Conservation (phyloP, 2,329 filamentous ascomycete genomes). For the Hypoxylon sp. region DNA sequence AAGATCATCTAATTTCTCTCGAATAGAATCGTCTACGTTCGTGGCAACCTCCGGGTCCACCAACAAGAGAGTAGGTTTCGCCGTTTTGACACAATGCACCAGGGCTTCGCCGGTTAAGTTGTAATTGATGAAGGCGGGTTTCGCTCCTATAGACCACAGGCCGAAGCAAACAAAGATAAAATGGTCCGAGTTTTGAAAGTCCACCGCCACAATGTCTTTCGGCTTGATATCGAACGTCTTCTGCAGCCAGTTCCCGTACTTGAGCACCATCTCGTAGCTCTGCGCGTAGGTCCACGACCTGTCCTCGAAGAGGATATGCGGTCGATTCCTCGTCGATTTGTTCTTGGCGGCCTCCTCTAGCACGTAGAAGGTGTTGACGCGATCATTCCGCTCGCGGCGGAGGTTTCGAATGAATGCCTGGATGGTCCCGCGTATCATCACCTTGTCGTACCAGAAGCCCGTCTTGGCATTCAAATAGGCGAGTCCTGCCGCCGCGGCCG, state of each 20-base stretch:
- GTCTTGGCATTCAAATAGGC: conserved; percentile 83
- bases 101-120: conserved; percentile 79
- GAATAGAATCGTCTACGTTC: conserved; percentile 69
- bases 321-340: conserved; percentile 62
- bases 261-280: conserved; percentile 75
- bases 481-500: conserved; percentile 73
- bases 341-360: conserved; percentile 74
- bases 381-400: conserved; percentile 66
- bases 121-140: conserved; percentile 89
- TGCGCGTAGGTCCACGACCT: conserved; percentile 79
- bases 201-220: conserved; percentile 81
- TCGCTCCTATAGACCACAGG: conserved; percentile 84
- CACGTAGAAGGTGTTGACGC: conserved; percentile 78
- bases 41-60: conserved; percentile 72
- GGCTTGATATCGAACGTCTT: conserved; percentile 71
- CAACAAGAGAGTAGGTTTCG: conserved; percentile 74
- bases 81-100: conserved; percentile 77
- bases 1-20: conserved; percentile 61
- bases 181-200: conserved; percentile 83
- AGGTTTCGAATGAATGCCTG: conserved; percentile 58
- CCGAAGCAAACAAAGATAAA: conserved; percentile 82
- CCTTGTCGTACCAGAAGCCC: conserved; percentile 73
- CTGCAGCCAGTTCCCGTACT: conserved; percentile 81
- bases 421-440: conserved; percentile 67
- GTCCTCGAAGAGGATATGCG: conserved; percentile 76